phyloP scores from a whole-genome alignment of 2,329 filamentous ascomycete species.

The Neonectria ditissima region DNA sequence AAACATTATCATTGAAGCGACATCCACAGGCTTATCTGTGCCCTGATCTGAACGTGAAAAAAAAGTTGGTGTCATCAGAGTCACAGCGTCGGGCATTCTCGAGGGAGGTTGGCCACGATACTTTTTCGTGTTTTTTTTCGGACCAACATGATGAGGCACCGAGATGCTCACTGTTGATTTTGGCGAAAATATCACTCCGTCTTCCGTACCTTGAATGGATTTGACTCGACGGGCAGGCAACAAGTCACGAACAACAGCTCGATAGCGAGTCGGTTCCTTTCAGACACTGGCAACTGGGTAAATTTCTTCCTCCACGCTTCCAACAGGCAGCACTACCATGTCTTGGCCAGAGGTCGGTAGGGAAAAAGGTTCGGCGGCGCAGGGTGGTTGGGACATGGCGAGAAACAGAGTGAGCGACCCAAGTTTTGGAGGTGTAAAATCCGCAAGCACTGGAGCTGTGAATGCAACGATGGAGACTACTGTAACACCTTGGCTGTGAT shows the following conservation, averaged over 20 bases:
- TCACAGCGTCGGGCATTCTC: background rate
- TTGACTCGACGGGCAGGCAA: background rate
- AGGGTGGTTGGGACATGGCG: background rate
- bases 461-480: background rate
- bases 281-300: background rate
- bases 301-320: background rate
- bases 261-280: too few relatives aligned
- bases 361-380: slow-evolving; percentile 1
- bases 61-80: too few relatives aligned
- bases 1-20: background rate
- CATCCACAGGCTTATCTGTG: background rate
- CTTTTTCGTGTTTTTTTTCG: background rate
- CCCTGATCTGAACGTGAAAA: background rate
- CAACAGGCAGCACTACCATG: background rate
- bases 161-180: background rate
- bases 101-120: background rate
- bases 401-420: too few relatives aligned
- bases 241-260: background rate
- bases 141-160: background rate
- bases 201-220: background rate
- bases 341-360: background rate
- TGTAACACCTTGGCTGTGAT: background rate
- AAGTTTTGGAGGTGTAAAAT: too few relatives aligned
- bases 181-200: too few relatives aligned
- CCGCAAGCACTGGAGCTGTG: background rate